Evolutionary conservation across 1,284 basidiomycete species (phyloP), one percentile per base, ranked within the genome.

Genomic region (Microbotryum silenes-acaulis): DNA sequence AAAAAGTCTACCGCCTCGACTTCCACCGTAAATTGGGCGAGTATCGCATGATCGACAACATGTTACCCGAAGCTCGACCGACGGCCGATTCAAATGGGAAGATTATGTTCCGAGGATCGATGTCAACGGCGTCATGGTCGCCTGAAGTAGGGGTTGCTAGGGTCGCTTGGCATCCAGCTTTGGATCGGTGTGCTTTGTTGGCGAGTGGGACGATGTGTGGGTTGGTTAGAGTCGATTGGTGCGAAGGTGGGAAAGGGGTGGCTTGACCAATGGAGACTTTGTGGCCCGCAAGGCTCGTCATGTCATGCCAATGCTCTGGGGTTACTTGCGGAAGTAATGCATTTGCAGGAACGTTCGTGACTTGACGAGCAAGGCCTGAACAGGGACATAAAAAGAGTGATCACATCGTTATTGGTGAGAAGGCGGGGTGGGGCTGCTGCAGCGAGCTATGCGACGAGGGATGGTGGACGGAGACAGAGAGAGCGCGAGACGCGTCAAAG

Each of bases 1-100:
- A 91, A 72, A 86, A 85, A 67, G 79, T 93, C 16, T 96, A 84
- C 71, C 88, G 89, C 70, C 79, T 97, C 56, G 92, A 96, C 76
- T 90, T 88, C 71, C 89, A 83, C 71, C 82, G 84, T 25, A 81
- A 80, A 20, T 81, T 81, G 0, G 81, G 82, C 33, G 83, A 88
- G 63, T 89, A 83, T 71, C 79, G 91, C 25, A 89, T 96, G 85
- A 76, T 90, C 8, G 91, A 97, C 65, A 82, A 83, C 45, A 85
- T 92, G 69, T 74, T 86, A 5, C 25, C 58, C 48, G 65, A 64
- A 31, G 62, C 64, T n/a, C 55, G 54, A 23, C 48, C 23, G 3
- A 4, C 29, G 50, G 33, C 29, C n/a, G 33, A 44, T 29, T 78
- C 79, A 27, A 83, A 81, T 47, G 20, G 48, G 52, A 25, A 51